Evolutionary conservation across 371 early-diverging fungal species (phyloP).

Genomic region (Mortierella sp.): DNA sequence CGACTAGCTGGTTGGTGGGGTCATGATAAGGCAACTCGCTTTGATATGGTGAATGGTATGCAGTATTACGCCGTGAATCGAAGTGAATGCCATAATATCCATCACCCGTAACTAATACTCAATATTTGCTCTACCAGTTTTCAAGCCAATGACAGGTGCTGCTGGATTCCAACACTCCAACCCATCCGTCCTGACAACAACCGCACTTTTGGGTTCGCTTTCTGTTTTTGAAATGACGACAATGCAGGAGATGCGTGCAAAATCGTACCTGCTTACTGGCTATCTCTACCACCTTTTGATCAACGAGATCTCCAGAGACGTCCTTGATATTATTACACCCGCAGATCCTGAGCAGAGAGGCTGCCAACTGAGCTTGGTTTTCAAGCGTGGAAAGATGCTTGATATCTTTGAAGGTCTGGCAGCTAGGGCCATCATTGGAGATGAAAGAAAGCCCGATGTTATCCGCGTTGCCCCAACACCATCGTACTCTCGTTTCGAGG

Average conservation of each 20-base stretch:
- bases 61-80: neutral
- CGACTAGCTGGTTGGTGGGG: constrained; percentile 98
- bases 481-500: constrained; percentile 89
- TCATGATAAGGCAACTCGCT: constrained; percentile 82
- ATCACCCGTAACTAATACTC: neutral
- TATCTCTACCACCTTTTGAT: constrained; percentile 83
- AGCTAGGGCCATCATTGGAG: constrained; percentile 83
- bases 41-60: constrained; percentile 81
- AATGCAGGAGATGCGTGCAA: constrained; percentile 76
- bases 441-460: constrained; percentile 93
- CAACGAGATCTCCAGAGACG: constrained; percentile 55
- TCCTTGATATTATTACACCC: constrained; percentile 88
- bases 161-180: constrained; percentile 92
- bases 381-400: constrained; percentile 70
- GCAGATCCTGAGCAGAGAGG: constrained; percentile 82
- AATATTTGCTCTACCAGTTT: constrained; percentile 50
- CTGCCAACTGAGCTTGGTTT: constrained; percentile 87
- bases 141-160: constrained; percentile 87
- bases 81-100: neutral
- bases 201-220: constrained; percentile 82
- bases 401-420: constrained; percentile 72
- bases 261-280: constrained; percentile 82
- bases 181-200: constrained; percentile 83
- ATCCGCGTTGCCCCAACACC: constrained; percentile 94
- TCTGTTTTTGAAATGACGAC: constrained; percentile 83